phyloP scores from a whole-genome alignment of 768 basidiomycete genomes.

The Suillus cothurnatus region DNA sequence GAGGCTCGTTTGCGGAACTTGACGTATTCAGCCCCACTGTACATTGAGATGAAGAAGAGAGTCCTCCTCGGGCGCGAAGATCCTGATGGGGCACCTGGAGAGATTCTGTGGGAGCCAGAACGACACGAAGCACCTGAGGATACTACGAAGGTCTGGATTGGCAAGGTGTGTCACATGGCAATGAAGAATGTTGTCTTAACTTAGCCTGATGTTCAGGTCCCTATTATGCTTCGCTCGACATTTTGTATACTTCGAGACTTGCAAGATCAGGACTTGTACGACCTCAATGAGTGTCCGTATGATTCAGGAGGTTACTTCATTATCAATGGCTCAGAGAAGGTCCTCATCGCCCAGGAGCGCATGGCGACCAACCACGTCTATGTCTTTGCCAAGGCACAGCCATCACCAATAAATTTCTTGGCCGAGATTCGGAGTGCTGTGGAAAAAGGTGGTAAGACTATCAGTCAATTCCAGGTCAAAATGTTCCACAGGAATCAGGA shows the following conservation, averaged over 20 bases:
- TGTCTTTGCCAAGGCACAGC: constrained; percentile 97
- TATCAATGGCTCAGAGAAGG: constrained; percentile 99
- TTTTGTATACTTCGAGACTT: constrained; percentile 90
- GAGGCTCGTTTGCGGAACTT: constrained; percentile 93
- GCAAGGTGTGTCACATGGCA: constrained; percentile 62
- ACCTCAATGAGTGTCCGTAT: constrained; percentile 97
- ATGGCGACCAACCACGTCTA: constrained; percentile 99
- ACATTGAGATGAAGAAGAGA: constrained; percentile 93
- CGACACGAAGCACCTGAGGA: constrained; percentile 65
- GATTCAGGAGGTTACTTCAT: constrained; percentile 99
- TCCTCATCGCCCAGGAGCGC: constrained; percentile 98
- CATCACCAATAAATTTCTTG: constrained; percentile 92
- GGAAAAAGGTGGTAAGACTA: constrained; percentile 97
- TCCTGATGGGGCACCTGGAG: constrained; percentile 77
- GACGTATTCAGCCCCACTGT: constrained; percentile 94
- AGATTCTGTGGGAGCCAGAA: constrained; percentile 76
- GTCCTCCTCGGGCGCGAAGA: constrained; percentile 81
- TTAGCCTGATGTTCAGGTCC: constrained; percentile 59
- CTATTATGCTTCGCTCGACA: constrained; percentile 95
- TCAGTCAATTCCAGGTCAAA: constrained; percentile 97
- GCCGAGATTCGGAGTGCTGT: constrained; percentile 97
- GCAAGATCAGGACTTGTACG: constrained; percentile 79
- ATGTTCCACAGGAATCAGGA: constrained; percentile 92
- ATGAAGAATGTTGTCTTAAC: constrained; percentile 13
- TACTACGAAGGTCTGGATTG: constrained; percentile 88